Evolutionary conservation across 169 alveolate species (phyloP).

Genomic region (Plasmodium inui): DNA sequence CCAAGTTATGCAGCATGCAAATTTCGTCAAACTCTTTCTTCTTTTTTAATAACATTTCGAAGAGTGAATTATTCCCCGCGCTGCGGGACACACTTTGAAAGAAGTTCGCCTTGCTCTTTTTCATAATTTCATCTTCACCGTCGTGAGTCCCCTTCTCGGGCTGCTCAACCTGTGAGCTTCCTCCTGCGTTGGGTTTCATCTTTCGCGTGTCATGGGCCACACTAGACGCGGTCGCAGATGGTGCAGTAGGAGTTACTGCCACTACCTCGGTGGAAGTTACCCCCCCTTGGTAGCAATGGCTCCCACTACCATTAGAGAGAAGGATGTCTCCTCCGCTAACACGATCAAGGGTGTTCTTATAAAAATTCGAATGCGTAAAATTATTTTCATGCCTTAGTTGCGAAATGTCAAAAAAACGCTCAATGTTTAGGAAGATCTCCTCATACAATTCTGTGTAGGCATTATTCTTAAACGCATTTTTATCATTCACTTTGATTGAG

Average conservation of each 20-base stretch:
- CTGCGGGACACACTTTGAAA: conserved; percentile 41
- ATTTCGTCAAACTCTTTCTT: conserved; percentile 29
- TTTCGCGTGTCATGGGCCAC: neutral
- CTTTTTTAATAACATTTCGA: conserved; percentile 14
- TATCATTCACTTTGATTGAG: conserved; percentile 41
- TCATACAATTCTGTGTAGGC: conserved; percentile 39
- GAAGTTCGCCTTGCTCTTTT: neutral
- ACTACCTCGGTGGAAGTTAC: neutral
- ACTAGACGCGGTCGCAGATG: neutral
- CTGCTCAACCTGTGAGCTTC: neutral
- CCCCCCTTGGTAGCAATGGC: neutral
- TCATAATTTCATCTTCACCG: neutral
- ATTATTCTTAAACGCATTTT: conserved; percentile 25
- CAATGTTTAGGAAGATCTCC: conserved; percentile 33
- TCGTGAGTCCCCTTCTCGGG: neutral
- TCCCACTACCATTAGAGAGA: neutral
- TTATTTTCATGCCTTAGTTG: conserved; percentile 40
- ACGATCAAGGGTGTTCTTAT: conserved; percentile 21
- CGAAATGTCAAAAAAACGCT: conserved; percentile 43
- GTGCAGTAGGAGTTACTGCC: neutral
- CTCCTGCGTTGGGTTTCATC: neutral
- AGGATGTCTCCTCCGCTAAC: neutral
- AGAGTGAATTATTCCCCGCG: conserved; percentile 14
- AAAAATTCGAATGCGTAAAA: conserved; percentile 65
- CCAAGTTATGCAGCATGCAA: neutral